Evolutionary conservation across 257 asterid species (phyloP), one percentile per base, ranked within the genome.

Genomic region (Penstemon newberryi): DNA sequence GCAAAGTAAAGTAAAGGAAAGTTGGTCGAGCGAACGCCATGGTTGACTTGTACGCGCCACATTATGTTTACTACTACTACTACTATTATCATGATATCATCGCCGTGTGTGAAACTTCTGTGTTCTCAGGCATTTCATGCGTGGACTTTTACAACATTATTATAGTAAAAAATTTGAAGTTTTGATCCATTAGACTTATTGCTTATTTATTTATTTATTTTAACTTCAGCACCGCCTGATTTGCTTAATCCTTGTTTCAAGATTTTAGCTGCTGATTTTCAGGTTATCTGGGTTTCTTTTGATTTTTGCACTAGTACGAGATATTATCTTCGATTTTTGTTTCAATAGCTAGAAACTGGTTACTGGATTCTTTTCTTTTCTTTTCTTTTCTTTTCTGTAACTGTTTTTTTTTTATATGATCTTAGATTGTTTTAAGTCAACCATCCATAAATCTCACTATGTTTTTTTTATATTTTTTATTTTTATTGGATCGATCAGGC

Each of bases 211-310:
- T 41, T 36, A 37, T 18, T 50, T 19, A 4, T 9, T 6, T 3
- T 4, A 0, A 15, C 8, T 56, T 59, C 33, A 5, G 61, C 44
- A 61, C 58, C 58, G 15, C 50, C 59, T n/a, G 44, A 36, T 58
- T 59, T 49, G 43, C 62, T 12, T 63, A 51, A 4, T 41, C 10
- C 11, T 54, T 33, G 7, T 8, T 15, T 18, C n/a, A 49, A 69
- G 69, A 63, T 58, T 39, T 53, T 39, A 6, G 38, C 58, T 38
- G 53, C 60, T 42, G 36, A 73, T 45, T 55, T 65, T 63, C 68
- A 72, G 81, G 77, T 75, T 60, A 25, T 4, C 70, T 67, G 40
- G 33, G 40, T 5, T 52, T 7, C 40, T 46, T n/a, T 64, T 57
- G 7, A 37, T 51, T 59, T 51, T 5, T 55, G 50, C 50, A 41